Conservation (phyloP, 805 yeast genomes). For the Nakazawaea pomicola region DNA sequence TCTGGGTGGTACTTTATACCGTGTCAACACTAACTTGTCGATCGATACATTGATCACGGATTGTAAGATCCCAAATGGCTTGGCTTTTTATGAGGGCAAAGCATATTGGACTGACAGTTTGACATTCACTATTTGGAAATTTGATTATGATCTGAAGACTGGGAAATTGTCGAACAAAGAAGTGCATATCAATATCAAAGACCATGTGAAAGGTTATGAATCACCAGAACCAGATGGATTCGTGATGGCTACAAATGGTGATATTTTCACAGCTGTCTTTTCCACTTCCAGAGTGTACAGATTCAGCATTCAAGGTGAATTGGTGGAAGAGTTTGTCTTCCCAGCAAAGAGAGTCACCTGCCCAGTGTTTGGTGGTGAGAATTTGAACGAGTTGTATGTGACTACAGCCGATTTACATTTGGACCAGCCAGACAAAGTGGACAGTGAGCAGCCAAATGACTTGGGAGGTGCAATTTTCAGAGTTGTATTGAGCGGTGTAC, state of each 20-base stretch:
- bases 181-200: slow-evolving; percentile 33
- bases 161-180: slow-evolving; percentile 32
- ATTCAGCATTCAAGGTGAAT: slow-evolving; percentile 41
- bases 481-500: slow-evolving; percentile 31
- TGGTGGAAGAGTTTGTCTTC: slow-evolving; percentile 45
- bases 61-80: slow-evolving; percentile 66
- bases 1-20: slow-evolving; percentile 53
- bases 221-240: slow-evolving; percentile 81
- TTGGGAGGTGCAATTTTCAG: slow-evolving; percentile 59
- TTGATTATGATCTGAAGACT: slow-evolving; percentile 34
- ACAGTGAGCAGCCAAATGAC: slow-evolving; percentile 29
- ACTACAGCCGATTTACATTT: slow-evolving; percentile 58
- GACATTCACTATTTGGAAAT: slow-evolving; percentile 41
- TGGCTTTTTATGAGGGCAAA: slow-evolving; percentile 45
- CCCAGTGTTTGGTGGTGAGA: slow-evolving; percentile 60
- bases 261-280: slow-evolving; percentile 66
- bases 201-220: slow-evolving; percentile 17
- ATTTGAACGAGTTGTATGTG: slow-evolving; percentile 54
- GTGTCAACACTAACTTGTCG: slow-evolving; percentile 18
- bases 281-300: slow-evolving; percentile 53
- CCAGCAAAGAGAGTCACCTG: slow-evolving; percentile 65
- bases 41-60: slow-evolving; percentile 31
- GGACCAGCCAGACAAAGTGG: slow-evolving; percentile 26
- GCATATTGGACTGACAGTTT: slow-evolving; percentile 53
- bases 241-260: slow-evolving; percentile 47